These are phyloP conservation scores for Colletotrichum gloeosporioides DNA, from an alignment of 2,329 filamentous ascomycete species.

Conservation along the genomic window DNA sequence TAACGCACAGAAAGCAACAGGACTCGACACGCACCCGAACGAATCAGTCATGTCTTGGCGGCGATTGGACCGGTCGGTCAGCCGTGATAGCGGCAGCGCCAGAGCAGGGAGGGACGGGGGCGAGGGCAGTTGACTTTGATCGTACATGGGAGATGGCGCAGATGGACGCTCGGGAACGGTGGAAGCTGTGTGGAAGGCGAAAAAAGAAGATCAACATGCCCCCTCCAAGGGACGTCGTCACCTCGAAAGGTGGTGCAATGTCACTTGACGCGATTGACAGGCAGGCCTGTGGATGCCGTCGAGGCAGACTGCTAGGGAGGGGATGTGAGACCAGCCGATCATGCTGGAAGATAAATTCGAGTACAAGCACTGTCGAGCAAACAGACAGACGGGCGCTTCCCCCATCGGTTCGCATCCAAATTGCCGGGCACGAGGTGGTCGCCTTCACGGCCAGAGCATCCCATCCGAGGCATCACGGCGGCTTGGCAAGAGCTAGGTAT, in stretches of 20 bases:
- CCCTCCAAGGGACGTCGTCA: not conserved
- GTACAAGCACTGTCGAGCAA: not conserved
- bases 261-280: not conserved
- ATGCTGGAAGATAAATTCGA: not conserved
- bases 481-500: constrained; percentile 6
- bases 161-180: not conserved
- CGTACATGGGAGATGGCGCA: not conserved
- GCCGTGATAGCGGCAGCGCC: not conserved
- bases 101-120: not conserved
- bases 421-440: not conserved
- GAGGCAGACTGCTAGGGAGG: not conserved
- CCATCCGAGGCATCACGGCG: constrained; percentile 13
- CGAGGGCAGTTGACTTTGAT: not conserved
- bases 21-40: not conserved
- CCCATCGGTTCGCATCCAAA: not conserved
- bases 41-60: not conserved
- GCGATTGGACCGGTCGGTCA: constrained; percentile 1
- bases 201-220: not conserved
- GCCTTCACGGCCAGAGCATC: not conserved
- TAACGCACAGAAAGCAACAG: not conserved
- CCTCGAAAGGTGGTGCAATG: not conserved
- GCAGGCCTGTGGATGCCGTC: not conserved
- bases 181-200: constrained; percentile 12
- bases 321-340: not conserved
- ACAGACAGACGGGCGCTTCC: not conserved